phyloP scores from a whole-genome alignment of 495 filamentous ascomycete genomes.

The Annulohypoxylon nitens region DNA sequence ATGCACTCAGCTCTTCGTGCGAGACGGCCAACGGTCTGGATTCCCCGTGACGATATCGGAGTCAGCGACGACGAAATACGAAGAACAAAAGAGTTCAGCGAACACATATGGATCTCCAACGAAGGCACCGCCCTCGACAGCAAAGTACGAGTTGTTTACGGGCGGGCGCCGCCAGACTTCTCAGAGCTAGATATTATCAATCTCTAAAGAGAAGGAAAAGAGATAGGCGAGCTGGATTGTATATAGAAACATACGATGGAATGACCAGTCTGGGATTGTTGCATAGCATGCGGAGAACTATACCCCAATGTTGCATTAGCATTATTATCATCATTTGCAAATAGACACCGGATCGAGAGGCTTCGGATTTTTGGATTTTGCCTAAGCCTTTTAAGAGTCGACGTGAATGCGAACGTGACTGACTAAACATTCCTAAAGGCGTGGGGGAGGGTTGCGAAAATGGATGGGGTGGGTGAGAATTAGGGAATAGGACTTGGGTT shows the following conservation, averaged over 20 bases:
- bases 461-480: not conserved
- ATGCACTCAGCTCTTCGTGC: constrained; percentile 90
- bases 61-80: constrained; percentile 91
- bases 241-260: constrained; percentile 43
- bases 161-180: constrained; percentile 90
- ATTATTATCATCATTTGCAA: constrained; percentile 34
- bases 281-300: constrained; percentile 39
- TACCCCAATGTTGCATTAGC: constrained; percentile 40
- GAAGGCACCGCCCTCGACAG: constrained; percentile 88
- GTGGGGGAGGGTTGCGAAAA: not conserved
- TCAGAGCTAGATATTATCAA: constrained; percentile 90
- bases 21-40: constrained; percentile 90
- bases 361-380: constrained; percentile 5
- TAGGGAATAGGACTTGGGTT: not conserved
- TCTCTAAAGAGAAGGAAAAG: constrained; percentile 61
- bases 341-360: constrained; percentile 17
- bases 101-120: constrained; percentile 94
- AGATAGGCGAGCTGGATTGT: constrained; percentile 31
- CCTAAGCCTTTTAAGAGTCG: constrained; percentile 5
- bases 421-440: not conserved
- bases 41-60: constrained; percentile 91
- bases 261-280: constrained; percentile 41
- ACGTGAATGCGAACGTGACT: not conserved
- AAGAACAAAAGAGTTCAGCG: constrained; percentile 79
- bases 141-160: constrained; percentile 87